Evolutionary conservation across 352 stramenopile genomes (phyloP).

Genomic region (Pythium oligandrum): DNA sequence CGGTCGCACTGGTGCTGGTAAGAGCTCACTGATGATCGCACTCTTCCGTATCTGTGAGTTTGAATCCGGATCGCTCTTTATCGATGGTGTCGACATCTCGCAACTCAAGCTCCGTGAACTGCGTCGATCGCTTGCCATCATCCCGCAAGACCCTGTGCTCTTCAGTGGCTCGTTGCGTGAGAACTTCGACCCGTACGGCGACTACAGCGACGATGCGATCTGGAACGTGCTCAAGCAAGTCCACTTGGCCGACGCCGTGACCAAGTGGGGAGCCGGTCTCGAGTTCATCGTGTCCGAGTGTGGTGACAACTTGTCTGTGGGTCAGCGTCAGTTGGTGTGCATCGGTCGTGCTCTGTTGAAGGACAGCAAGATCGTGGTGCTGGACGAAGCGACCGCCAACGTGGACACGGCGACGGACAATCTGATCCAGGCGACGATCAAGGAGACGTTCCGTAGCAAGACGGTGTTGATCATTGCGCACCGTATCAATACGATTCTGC

Average conservation of each 20-base stretch:
- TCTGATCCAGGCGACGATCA: slow-evolving; percentile 64
- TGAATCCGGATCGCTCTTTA: slow-evolving; percentile 54
- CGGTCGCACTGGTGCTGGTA: slow-evolving; percentile 35
- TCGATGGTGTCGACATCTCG: slow-evolving; percentile 89
- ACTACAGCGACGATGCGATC: slow-evolving; percentile 64
- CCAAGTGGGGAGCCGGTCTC: slow-evolving; percentile 46
- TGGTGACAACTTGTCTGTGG: too few species aligned
- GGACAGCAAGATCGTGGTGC: slow-evolving; percentile 88
- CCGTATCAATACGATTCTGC: slow-evolving; percentile 92
- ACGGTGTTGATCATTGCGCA: slow-evolving; percentile 95
- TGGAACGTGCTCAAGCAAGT: slow-evolving; percentile 59
- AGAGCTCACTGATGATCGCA: slow-evolving; percentile 73
- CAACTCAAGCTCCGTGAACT: slow-evolving; percentile 76
- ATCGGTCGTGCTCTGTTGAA: slow-evolving; percentile 92
- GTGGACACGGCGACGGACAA: slow-evolving; percentile 68
- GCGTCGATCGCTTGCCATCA: slow-evolving; percentile 80
- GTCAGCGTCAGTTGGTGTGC: slow-evolving; percentile 96
- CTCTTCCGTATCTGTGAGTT: slow-evolving; percentile 87
- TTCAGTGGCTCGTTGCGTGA: slow-evolving; percentile 85
- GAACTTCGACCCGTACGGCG: slow-evolving; percentile 89
- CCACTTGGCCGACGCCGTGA: slow-evolving; percentile 65
- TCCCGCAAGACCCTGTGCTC: slow-evolving; percentile 88
- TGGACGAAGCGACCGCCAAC: slow-evolving; percentile 95
- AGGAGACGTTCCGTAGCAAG: slow-evolving; percentile 80
- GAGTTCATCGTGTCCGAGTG: too few species aligned